Evolutionary conservation across 345 rosid species (phyloP).

Genomic region (Rhizophora apiculata): DNA sequence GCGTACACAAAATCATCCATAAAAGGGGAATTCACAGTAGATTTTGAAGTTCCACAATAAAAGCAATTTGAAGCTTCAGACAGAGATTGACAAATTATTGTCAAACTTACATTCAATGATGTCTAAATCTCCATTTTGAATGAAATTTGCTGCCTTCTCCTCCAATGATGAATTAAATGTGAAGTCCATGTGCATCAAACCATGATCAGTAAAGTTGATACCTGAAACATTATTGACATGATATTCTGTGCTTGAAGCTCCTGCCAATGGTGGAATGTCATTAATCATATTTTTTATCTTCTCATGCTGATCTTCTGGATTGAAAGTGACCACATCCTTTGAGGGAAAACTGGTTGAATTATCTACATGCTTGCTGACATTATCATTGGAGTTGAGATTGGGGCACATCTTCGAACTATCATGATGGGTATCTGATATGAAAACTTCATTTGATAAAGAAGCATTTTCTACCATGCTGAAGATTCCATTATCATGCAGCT

Average conservation of each 20-base stretch:
- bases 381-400: slow-evolving; percentile 17
- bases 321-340: slow-evolving; percentile 9
- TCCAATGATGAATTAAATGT: slow-evolving; percentile 40
- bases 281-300: slow-evolving; percentile 19
- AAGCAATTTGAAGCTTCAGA: neutral
- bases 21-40: neutral
- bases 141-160: slow-evolving; percentile 56
- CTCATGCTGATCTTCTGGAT: slow-evolving; percentile 29
- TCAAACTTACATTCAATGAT: slow-evolving; percentile 47
- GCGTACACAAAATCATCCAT: neutral
- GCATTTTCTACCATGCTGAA: slow-evolving; percentile 15
- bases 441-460: slow-evolving; percentile 21
- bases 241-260: slow-evolving; percentile 1
- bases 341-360: slow-evolving; percentile 18
- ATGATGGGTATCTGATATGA: slow-evolving; percentile 11
- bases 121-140: slow-evolving; percentile 68
- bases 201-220: slow-evolving; percentile 20
- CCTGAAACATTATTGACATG: slow-evolving; percentile 7
- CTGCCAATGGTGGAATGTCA: slow-evolving; percentile 11
- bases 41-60: neutral
- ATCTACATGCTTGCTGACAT: slow-evolving; percentile 22
- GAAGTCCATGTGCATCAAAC: slow-evolving; percentile 22
- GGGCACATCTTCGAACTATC: slow-evolving; percentile 19
- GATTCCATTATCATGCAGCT: slow-evolving; percentile 32
- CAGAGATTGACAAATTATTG: neutral